phyloP scores from a whole-genome alignment of 257 asterid genomes.

The Asclepias syriaca region DNA sequence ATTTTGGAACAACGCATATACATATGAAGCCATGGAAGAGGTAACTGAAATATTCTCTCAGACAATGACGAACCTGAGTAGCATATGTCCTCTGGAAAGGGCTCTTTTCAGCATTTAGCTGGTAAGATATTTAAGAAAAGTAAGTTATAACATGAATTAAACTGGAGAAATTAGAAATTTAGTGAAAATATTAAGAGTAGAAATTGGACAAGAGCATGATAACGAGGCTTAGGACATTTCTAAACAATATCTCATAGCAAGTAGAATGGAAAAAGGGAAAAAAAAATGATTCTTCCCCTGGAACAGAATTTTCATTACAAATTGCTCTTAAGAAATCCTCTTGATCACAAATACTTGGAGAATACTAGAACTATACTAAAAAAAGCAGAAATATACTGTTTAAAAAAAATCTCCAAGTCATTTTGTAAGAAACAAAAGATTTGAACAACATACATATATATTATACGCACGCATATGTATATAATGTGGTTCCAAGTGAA shows the following conservation, averaged over 20 bases:
- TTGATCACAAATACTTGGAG: not conserved
- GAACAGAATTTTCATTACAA: not conserved
- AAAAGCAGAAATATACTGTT: not conserved
- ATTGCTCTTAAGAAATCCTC: not conserved
- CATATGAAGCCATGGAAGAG: not conserved
- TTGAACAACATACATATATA: not conserved
- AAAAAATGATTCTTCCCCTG: not conserved
- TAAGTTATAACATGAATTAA: conserved; percentile 1
- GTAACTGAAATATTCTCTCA: not conserved
- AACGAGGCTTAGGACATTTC: not conserved
- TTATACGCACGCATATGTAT: too few relatives aligned
- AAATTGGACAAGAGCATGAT: not conserved
- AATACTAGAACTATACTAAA: not conserved
- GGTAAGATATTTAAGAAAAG: conserved; percentile 15
- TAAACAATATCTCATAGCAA: not conserved
- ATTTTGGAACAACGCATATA: not conserved
- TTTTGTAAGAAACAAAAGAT: not conserved
- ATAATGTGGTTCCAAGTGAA: not conserved
- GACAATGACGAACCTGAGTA: conserved; percentile 42
- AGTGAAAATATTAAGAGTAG: not conserved
- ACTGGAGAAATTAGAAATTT: not conserved
- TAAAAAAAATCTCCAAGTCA: not conserved
- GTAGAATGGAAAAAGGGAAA: not conserved
- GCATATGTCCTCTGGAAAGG: conserved; percentile 70
- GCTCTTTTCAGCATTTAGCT: conserved; percentile 65